phyloP scores from a whole-genome alignment of 768 basidiomycete species.

The Agrocybe praecox region DNA sequence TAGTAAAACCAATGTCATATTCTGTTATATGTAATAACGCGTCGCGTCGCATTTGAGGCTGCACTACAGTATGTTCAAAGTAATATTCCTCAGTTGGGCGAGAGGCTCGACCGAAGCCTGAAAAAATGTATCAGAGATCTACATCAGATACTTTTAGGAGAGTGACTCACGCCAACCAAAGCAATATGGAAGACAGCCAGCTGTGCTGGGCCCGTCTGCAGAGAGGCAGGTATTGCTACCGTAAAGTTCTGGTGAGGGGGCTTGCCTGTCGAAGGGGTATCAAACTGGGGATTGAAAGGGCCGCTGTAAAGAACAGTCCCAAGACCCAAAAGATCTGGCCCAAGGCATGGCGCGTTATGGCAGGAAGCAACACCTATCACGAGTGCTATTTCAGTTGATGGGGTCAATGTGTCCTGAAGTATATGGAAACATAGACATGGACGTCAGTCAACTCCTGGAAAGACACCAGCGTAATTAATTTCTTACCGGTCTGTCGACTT shows the following conservation, averaged over 20 bases:
- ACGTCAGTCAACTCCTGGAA: neutral
- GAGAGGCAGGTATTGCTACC: neutral
- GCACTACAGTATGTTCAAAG: neutral
- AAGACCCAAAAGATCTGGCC: neutral
- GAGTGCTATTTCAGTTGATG: neutral
- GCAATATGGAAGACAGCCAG: neutral
- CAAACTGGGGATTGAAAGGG: neutral
- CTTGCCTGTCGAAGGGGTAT: neutral
- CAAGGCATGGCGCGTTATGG: neutral
- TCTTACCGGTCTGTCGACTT: neutral
- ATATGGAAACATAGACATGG: neutral
- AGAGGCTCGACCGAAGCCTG: neutral
- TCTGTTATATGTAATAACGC: no score
- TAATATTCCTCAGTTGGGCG: neutral
- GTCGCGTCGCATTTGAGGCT: no score
- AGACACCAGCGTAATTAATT: neutral
- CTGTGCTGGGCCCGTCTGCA: neutral
- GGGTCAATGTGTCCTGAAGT: neutral
- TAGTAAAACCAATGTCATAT: no score
- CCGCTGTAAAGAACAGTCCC: neutral
- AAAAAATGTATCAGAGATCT: no score
- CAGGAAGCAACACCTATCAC: neutral
- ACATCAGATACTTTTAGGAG: no score
- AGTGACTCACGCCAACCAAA: slow-evolving; percentile 1
- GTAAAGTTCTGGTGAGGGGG: slow-evolving; percentile 1